phyloP scores from a whole-genome alignment of 2,329 filamentous ascomycete species.

The Keithomyces neogunnii region DNA sequence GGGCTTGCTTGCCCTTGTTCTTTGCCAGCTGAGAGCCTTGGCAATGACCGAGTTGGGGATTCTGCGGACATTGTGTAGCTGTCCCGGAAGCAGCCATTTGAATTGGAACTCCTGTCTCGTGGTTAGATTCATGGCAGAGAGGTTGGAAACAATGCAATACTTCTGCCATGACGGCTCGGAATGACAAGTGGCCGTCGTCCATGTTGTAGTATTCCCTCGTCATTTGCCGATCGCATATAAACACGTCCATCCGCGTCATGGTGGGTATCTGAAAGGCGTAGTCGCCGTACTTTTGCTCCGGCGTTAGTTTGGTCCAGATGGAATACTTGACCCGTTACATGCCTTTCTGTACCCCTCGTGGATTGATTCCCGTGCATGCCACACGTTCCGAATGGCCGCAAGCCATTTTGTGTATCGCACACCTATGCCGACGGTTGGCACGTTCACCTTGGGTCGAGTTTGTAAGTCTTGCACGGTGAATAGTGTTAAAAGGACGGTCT shows the following conservation, averaged over 20 bases:
- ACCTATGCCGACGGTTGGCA: conserved; percentile 8
- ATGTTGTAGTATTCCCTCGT: conserved; percentile 9
- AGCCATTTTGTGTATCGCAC: conserved; percentile 10
- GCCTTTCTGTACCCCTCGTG: conserved; percentile 9
- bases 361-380: conserved; percentile 7
- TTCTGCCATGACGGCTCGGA: conserved; percentile 9
- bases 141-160: not conserved
- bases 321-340: not conserved
- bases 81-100: conserved; percentile 6
- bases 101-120: conserved; percentile 10
- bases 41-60: conserved; percentile 9
- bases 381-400: conserved; percentile 8
- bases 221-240: conserved; percentile 10
- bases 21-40: conserved; percentile 10
- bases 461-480: not conserved
- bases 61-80: conserved; percentile 5
- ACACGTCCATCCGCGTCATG: conserved; percentile 11
- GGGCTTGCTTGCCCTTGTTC: conserved; percentile 6
- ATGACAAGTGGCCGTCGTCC: conserved; percentile 9
- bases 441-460: conserved; percentile 5
- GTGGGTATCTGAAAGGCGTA: conserved; percentile 10
- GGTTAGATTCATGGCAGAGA: not conserved
- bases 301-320: too few species aligned
- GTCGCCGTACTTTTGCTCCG: conserved; percentile 4
- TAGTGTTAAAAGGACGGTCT: not conserved